A percentile compares a stretch with the other conserved stretches of the same genome.
Conservation (phyloP, 805 yeast species). For the Maudiozyma serrabonitensis region DNA sequence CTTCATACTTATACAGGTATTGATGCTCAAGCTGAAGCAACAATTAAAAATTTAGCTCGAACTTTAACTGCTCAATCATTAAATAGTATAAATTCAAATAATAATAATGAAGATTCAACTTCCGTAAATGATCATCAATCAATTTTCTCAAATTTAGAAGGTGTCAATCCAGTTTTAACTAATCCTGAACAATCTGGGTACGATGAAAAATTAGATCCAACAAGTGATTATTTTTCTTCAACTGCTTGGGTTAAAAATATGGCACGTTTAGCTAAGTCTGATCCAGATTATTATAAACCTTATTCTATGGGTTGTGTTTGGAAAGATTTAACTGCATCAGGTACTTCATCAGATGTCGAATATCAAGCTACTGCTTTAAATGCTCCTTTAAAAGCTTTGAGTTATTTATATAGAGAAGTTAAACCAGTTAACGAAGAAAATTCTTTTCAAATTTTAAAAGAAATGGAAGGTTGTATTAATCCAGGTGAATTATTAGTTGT, state of each 20-base stretch:
- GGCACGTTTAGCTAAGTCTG: conserved; percentile 40
- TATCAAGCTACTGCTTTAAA: conserved; percentile 56
- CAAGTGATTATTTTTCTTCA: conserved; percentile 43
- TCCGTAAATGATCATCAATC: conserved; percentile 2
- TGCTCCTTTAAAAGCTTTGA: conserved; percentile 21
- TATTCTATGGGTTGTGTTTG: conserved; percentile 49
- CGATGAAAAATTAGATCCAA: conserved; percentile 49
- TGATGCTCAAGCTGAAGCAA: conserved; percentile 21
- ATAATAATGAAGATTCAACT: background rate
- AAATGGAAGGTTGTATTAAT: conserved; percentile 45
- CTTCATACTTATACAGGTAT: conserved; percentile 23
- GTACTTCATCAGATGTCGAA: conserved; percentile 50
- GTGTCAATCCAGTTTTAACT: conserved; percentile 13
- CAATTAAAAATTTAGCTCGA: conserved; percentile 33
- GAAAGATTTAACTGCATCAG: conserved; percentile 51
- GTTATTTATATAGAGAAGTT: conserved; percentile 8
- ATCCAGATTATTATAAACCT: conserved; percentile 52
- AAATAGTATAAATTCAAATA: background rate
- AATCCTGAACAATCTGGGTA: conserved; percentile 9
- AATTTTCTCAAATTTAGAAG: conserved; percentile 7
- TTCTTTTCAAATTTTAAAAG: conserved; percentile 38
- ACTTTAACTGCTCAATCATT: conserved; percentile 20
- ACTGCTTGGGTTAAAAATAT: conserved; percentile 57
- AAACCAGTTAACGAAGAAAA: conserved; percentile 17
- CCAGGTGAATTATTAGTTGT: conserved; percentile 69